Percentiles rank a stretch among this genome's conserved stretches.
Evolutionary conservation across 371 early-diverging fungal species (phyloP).

Genomic region (Haplosporangium sp.): DNA sequence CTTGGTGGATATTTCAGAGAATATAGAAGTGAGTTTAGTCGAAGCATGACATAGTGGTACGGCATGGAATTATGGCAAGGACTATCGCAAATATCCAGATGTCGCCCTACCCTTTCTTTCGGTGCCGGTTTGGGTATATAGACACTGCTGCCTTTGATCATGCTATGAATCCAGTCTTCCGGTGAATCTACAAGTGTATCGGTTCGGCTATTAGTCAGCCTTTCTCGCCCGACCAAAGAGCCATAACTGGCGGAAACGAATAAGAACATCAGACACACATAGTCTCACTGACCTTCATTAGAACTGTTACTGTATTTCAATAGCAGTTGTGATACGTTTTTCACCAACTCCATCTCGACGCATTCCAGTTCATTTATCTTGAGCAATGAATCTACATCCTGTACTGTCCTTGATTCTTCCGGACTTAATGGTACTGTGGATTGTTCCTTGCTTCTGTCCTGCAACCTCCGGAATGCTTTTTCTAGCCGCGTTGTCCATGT

Average conservation of each 20-base stretch:
- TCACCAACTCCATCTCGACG: conserved; percentile 34
- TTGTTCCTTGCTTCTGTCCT: neutral
- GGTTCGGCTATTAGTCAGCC: neutral
- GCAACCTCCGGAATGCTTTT: conserved; percentile 28
- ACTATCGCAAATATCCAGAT: neutral
- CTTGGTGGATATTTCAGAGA: conserved; percentile 9
- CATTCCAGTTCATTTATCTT: conserved; percentile 2
- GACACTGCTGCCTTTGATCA: conserved; percentile 43
- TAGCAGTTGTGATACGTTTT: conserved; percentile 30
- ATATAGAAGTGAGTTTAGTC: neutral
- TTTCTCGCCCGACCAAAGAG: neutral
- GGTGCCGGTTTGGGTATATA: conserved; percentile 38
- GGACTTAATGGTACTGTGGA: neutral
- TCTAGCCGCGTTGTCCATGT: conserved; percentile 51
- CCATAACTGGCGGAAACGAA: neutral
- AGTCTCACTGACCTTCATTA: neutral
- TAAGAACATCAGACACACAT: neutral
- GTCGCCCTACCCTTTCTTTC: conserved; percentile 28
- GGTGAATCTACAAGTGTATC: conserved; percentile 9
- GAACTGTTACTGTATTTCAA: conserved; percentile 10
- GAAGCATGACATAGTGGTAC: neutral
- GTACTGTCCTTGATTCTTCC: conserved; percentile 10
- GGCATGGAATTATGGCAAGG: neutral
- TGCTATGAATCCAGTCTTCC: conserved; percentile 39
- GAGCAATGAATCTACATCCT: conserved; percentile 10